Evolutionary conservation across 768 basidiomycete species (phyloP).

Genomic region (Boletus rex-veris): DNA sequence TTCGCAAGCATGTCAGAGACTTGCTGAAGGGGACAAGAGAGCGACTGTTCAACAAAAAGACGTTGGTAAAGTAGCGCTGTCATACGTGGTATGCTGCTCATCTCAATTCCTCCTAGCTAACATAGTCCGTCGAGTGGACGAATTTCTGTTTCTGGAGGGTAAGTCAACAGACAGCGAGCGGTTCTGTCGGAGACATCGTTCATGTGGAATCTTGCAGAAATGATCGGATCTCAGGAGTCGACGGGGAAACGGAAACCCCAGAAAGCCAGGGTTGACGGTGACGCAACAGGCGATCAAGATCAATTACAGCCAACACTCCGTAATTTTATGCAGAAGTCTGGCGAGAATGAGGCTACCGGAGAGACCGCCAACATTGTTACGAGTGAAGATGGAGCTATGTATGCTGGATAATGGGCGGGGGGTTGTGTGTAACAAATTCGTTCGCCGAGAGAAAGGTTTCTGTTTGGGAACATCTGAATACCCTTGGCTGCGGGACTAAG

Average conservation of each 20-base stretch:
- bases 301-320: constrained; percentile 41
- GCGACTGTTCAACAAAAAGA: constrained; percentile 76
- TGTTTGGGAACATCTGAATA: too few species aligned
- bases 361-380: constrained; percentile 39
- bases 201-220: constrained; percentile 38
- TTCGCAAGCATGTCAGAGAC: constrained; percentile 63
- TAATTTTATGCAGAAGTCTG: constrained; percentile 41
- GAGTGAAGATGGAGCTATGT: constrained; percentile 64
- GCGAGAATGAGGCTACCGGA: constrained; percentile 21
- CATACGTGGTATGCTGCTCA: background rate
- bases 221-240: constrained; percentile 53
- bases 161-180: background rate
- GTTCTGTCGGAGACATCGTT: background rate
- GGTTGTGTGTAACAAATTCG: background rate
- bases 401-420: constrained; percentile 27
- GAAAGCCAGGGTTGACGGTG: constrained; percentile 26
- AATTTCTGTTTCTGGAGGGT: constrained; percentile 81
- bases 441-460: background rate
- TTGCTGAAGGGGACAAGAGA: constrained; percentile 69
- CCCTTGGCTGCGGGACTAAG: too few species aligned
- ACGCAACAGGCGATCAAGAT: constrained; percentile 15
- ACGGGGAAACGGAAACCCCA: constrained; percentile 42
- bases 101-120: constrained; percentile 40
- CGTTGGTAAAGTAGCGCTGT: constrained; percentile 50
- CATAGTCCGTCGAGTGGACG: constrained; percentile 63